Evolutionary conservation across 192 early-diverging fungal genomes (phyloP).

Genomic region (Rhizophagus prolifer): DNA sequence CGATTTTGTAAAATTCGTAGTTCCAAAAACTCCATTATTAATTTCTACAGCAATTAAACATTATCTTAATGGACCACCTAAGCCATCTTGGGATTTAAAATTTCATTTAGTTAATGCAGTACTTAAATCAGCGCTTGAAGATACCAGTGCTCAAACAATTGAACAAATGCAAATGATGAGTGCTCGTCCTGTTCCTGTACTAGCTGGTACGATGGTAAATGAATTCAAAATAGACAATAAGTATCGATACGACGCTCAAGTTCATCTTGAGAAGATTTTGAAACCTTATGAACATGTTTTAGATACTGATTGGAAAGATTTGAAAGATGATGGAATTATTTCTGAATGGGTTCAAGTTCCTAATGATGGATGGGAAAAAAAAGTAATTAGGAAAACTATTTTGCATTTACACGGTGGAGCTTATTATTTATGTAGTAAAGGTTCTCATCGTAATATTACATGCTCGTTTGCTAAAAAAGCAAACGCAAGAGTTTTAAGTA

Average conservation of each 20-base stretch:
- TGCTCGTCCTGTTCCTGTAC: conserved; percentile 3
- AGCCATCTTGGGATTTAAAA: conserved; percentile 45
- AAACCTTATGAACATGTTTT: conserved; percentile 36
- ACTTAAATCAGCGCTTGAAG: conserved; percentile 34
- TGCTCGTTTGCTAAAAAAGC: conserved; percentile 49
- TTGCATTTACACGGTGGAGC: conserved; percentile 80
- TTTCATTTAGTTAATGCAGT: conserved; percentile 38
- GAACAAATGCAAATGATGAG: conserved; percentile 38
- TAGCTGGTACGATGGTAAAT: too few species aligned
- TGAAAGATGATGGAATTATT: conserved; percentile 31
- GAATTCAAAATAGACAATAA: too few species aligned
- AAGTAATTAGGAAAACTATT: conserved; percentile 51
- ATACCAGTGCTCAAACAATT: conserved; percentile 34
- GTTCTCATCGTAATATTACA: conserved; percentile 42
- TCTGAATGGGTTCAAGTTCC: conserved; percentile 44
- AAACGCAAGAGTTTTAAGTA: conserved; percentile 46
- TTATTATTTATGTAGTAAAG: conserved; percentile 48
- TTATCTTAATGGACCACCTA: conserved; percentile 42
- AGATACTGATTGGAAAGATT: conserved; percentile 49
- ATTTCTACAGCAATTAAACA: conserved; percentile 32
- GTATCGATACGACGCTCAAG: conserved; percentile 38
- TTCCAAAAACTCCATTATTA: conserved; percentile 30
- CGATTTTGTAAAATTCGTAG: too few species aligned
- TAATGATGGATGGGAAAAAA: conserved; percentile 28
- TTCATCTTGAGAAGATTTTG: conserved; percentile 36